A percentile compares a stretch with the other conserved stretches of the same genome.
Conservation (phyloP, 2,329 filamentous ascomycete genomes). For the Aureobasidium melanogenum region DNA sequence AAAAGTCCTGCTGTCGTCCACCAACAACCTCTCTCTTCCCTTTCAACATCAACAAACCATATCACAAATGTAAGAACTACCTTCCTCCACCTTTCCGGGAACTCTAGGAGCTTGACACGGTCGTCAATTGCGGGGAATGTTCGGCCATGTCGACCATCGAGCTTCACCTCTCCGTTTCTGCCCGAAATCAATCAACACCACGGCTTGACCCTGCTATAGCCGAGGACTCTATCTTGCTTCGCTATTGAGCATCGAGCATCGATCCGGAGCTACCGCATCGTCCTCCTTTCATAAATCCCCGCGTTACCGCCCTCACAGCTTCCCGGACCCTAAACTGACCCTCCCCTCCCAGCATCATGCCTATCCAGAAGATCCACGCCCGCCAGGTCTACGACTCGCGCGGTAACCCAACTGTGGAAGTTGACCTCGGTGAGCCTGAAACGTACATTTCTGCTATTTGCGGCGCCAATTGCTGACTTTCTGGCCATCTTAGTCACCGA, state of each 20-base stretch:
- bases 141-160: background rate
- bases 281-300: background rate
- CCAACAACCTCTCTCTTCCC: background rate
- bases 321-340: background rate
- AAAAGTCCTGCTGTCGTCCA: background rate
- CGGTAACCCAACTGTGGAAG: slow-evolving; percentile 57
- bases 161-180: slow-evolving; percentile 8
- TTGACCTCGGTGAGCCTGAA: no score
- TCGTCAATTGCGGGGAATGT: slow-evolving; percentile 4
- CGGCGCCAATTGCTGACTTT: background rate
- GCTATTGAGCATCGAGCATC: background rate
- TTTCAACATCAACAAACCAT: slow-evolving; percentile 4
- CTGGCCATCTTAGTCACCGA: slow-evolving; percentile 34
- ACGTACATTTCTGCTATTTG: background rate
- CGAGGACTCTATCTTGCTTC: background rate
- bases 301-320: background rate
- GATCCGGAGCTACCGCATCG: background rate
- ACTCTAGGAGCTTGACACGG: slow-evolving; percentile 1
- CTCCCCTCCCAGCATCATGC: slow-evolving; percentile 48
- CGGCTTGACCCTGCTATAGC: slow-evolving; percentile 7
- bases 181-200: background rate
- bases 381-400: slow-evolving; percentile 96
- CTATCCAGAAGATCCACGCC: slow-evolving; percentile 49
- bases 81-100: background rate
- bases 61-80: background rate